These are phyloP conservation scores for Colletotrichum acutatum DNA, from an alignment of 2,329 filamentous ascomycete species.

Conservation along the genomic window DNA sequence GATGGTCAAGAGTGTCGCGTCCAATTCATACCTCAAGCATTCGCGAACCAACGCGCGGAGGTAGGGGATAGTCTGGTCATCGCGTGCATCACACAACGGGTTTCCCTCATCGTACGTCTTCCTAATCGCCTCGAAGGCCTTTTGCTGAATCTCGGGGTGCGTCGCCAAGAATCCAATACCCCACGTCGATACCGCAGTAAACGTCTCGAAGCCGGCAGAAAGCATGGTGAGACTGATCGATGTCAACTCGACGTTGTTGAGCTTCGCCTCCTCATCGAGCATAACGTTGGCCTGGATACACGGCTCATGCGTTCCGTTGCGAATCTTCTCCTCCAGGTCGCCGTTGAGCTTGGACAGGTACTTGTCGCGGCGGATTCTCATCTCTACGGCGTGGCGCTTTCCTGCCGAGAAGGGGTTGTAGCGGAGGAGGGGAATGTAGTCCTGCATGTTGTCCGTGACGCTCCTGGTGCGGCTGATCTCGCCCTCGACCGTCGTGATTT, in stretches of 20 bases:
- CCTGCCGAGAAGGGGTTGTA: conserved; percentile 32
- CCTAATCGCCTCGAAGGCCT: conserved; percentile 45
- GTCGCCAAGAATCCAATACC: conserved; percentile 42
- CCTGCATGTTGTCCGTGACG: conserved; percentile 38
- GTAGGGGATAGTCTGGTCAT: conserved; percentile 82
- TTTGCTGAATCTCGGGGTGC: conserved; percentile 42
- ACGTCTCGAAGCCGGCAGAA: conserved; percentile 54
- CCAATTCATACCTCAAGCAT: conserved; percentile 57
- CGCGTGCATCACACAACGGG: conserved; percentile 78
- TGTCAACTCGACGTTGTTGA: conserved; percentile 65
- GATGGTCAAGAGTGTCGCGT: neutral
- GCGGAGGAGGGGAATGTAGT: conserved; percentile 39
- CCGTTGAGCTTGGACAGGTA: conserved; percentile 38
- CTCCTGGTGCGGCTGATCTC: conserved; percentile 38
- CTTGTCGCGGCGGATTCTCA: conserved; percentile 36
- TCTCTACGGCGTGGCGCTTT: conserved; percentile 30
- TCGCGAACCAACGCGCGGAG: conserved; percentile 84
- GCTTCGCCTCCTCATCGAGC: conserved; percentile 67
- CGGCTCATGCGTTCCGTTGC: conserved; percentile 69
- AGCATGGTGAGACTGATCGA: conserved; percentile 74
- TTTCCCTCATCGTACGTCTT: conserved; percentile 77
- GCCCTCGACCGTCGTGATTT: conserved; percentile 39
- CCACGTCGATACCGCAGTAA: conserved; percentile 42
- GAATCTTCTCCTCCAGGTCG: conserved; percentile 37
- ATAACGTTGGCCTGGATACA: conserved; percentile 75